Percentiles rank a stretch among this genome's conserved stretches.
These are phyloP conservation scores for Eleusine indica DNA, from an alignment of 176 grass and related monocot species.

Conservation along the genomic window DNA sequence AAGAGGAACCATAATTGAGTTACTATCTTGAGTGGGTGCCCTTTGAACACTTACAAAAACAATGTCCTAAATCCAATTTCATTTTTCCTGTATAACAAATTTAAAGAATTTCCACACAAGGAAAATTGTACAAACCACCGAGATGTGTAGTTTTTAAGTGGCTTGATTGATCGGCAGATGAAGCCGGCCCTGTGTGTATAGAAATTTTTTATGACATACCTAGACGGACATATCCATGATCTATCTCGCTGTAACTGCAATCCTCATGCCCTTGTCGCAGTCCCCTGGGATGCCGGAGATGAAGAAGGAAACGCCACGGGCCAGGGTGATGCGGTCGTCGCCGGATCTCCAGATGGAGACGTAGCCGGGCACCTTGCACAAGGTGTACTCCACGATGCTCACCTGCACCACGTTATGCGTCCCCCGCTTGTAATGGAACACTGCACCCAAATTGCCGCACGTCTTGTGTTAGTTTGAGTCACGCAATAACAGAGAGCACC, in stretches of 20 bases:
- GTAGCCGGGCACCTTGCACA: constrained; percentile 9
- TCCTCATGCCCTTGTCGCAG: constrained; percentile 35
- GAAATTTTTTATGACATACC: too few species aligned
- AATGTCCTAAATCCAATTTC: too few species aligned
- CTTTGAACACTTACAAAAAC: too few species aligned
- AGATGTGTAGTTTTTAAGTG: too few species aligned
- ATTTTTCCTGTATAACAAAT: too few species aligned
- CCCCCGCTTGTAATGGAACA: constrained; percentile 42
- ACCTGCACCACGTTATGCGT: constrained; percentile 49
- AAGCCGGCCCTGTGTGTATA: too few species aligned
- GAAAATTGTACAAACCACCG: too few species aligned
- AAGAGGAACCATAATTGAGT: too few species aligned
- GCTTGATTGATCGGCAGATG: too few species aligned
- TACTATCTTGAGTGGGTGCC: too few species aligned
- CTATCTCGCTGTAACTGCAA: constrained; percentile 30
- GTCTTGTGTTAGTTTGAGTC: background rate
- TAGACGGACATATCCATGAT: too few species aligned
- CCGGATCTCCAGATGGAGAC: constrained; percentile 32
- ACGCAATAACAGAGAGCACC: background rate
- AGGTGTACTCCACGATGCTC: constrained; percentile 2
- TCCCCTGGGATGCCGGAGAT: constrained; percentile 32
- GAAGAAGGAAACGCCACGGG: constrained; percentile 30
- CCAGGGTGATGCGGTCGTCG: constrained; percentile 37
- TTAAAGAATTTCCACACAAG: too few species aligned
- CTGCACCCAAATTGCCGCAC: background rate